Evolutionary conservation across 2,329 filamentous ascomycete genomes (phyloP).

Genomic region (Pestalotiopsis sp.): DNA sequence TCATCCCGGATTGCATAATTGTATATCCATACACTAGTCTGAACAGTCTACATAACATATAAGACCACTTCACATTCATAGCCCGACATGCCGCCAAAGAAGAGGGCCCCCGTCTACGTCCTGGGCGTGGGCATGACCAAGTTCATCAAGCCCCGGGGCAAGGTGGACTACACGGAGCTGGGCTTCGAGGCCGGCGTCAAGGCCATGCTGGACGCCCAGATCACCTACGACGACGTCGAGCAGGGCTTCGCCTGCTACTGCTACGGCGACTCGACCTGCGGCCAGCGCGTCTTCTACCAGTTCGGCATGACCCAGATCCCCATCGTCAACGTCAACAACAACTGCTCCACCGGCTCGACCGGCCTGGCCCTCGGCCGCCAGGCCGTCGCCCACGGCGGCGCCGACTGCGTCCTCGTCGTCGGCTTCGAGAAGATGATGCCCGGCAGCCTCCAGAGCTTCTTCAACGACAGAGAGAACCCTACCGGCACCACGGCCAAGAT

Average conservation of each 20-base stretch:
- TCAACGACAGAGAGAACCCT: slow-evolving; percentile 83
- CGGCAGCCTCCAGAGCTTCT: slow-evolving; percentile 82
- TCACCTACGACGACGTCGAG: slow-evolving; percentile 96
- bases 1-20: background rate
- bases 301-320: slow-evolving; percentile 97
- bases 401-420: slow-evolving; percentile 87
- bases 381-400: slow-evolving; percentile 76
- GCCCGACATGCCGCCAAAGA: slow-evolving; percentile 10
- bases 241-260: slow-evolving; percentile 97
- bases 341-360: slow-evolving; percentile 94
- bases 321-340: slow-evolving; percentile 98
- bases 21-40: background rate
- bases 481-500: slow-evolving; percentile 72
- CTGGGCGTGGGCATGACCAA: slow-evolving; percentile 98
- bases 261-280: slow-evolving; percentile 93
- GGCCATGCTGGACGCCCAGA: slow-evolving; percentile 81
- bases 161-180: slow-evolving; percentile 92
- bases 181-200: slow-evolving; percentile 92
- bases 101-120: slow-evolving; percentile 67
- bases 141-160: slow-evolving; percentile 95
- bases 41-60: background rate
- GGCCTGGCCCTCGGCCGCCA: slow-evolving; percentile 83
- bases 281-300: slow-evolving; percentile 97
- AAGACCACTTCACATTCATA: background rate
- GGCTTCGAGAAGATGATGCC: slow-evolving; percentile 99